Conservation (phyloP, 176 grass and related monocot genomes). For the Sorghum bicolor region DNA sequence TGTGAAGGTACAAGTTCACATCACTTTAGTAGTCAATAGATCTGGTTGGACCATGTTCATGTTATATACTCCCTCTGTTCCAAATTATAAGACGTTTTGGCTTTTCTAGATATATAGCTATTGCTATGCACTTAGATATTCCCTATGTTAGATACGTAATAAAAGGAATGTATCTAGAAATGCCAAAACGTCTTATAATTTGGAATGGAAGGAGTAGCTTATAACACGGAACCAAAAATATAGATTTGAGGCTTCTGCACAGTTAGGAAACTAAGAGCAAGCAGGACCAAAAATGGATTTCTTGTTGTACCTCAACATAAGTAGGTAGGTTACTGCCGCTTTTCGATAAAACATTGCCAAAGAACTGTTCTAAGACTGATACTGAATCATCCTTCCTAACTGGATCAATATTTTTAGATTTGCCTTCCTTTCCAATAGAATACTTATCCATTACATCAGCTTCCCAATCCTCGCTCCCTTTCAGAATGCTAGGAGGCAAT, state of each 20-base stretch:
- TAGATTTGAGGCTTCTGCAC: background rate
- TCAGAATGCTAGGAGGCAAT: conserved; percentile 38
- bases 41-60: background rate
- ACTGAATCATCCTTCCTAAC: conserved; percentile 50
- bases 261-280: conserved; percentile 15
- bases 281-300: conserved; percentile 7
- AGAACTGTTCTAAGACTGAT: conserved; percentile 88
- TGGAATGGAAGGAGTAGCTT: background rate
- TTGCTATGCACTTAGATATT: too few relatives aligned
- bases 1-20: conserved; percentile 9
- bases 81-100: too few relatives aligned
- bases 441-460: conserved; percentile 52
- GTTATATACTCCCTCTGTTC: background rate
- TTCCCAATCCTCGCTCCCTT: conserved; percentile 47
- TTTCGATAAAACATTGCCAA: conserved; percentile 67
- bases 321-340: conserved; percentile 36
- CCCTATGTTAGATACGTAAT: too few relatives aligned
- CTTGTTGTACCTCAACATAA: conserved; percentile 38
- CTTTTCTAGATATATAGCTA: too few relatives aligned
- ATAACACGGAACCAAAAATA: background rate
- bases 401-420: conserved; percentile 32
- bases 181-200: too few relatives aligned
- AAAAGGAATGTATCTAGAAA: too few relatives aligned
- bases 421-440: conserved; percentile 50
- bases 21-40: background rate